Percentiles rank a stretch among this genome's conserved stretches.
Conservation (phyloP, 2,329 filamentous ascomycete species). For the Pseudocercospora fuligena region DNA sequence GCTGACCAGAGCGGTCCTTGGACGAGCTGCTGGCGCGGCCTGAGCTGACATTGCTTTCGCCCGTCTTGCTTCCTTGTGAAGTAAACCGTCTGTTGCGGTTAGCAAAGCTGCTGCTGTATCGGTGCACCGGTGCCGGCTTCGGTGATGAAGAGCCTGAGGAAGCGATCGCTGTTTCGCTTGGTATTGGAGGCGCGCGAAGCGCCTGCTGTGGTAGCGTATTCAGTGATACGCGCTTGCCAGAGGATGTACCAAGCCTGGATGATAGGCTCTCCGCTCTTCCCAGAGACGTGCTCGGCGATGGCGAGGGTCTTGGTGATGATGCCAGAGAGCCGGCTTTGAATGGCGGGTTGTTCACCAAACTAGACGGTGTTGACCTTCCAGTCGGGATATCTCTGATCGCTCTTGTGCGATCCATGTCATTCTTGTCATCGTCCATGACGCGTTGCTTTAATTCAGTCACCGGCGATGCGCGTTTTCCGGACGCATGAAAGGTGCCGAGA, state of each 20-base stretch:
- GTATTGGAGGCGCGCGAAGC: slow-evolving; percentile 67
- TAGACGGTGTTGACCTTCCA: slow-evolving; percentile 47
- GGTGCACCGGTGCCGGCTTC: slow-evolving; percentile 74
- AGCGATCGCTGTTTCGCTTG: slow-evolving; percentile 65
- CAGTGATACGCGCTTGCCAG: slow-evolving; percentile 68
- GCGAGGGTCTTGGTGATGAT: slow-evolving; percentile 47
- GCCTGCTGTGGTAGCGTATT: slow-evolving; percentile 77
- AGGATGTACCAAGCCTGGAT: slow-evolving; percentile 26
- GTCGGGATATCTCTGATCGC: slow-evolving; percentile 8
- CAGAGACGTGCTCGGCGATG: slow-evolving; percentile 56
- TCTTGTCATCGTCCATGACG: slow-evolving; percentile 30
- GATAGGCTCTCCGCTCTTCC: slow-evolving; percentile 25
- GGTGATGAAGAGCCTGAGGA: slow-evolving; percentile 76
- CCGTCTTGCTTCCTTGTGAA: slow-evolving; percentile 70
- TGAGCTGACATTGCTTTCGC: slow-evolving; percentile 79
- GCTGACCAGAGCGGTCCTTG: slow-evolving; percentile 33
- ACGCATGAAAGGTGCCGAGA: slow-evolving; percentile 39
- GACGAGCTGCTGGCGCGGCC: slow-evolving; percentile 77
- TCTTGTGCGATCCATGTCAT: slow-evolving; percentile 18
- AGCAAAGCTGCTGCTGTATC: slow-evolving; percentile 93
- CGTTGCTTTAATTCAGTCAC: slow-evolving; percentile 37
- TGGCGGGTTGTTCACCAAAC: slow-evolving; percentile 89
- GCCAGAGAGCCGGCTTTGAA: slow-evolving; percentile 95
- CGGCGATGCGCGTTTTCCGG: slow-evolving; percentile 37
- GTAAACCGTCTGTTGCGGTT: slow-evolving; percentile 79